Base-by-base conservation (phyloP, 2,329 filamentous ascomycete species). In the Scedosporium minutisporum region DNA sequence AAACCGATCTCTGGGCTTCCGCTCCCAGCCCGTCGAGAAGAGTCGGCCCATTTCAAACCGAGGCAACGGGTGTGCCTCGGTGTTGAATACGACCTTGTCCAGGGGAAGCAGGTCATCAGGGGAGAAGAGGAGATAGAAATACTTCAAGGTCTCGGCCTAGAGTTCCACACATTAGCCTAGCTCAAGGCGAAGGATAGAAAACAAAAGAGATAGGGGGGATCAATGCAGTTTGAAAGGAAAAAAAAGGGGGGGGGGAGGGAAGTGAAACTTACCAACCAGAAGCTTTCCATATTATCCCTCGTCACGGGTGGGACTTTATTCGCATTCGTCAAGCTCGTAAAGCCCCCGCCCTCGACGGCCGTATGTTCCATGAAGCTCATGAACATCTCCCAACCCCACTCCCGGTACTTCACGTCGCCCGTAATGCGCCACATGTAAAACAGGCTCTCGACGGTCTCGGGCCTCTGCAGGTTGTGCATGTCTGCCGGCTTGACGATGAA, bases 391-490 rank as follows among this genome's bases (percentile, higher is more conserved):
- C 95, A 99, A 14, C 95, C 95, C 93, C 93, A 97, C 69, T 97
- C 87, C 27, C 95, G 85, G 75, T 99, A 99, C 67, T 86, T 88
- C 46, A 84, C 80, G 65, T 99, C 93, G 27, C 90, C 91, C 0
- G 95, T 99, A 73, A 99, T 96, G 65, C 95, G 88, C 89, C 93
- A 99, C 92, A 99, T 96, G 78, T 97, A 96, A 71, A 99, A 93
- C 65, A 99, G 78, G 64, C 87, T 93, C 77, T 99, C 95, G n/a
- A 97, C 87, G 0, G 95, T 97, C 78, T 99, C 95, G 0, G 95
- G 95, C 38, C 95, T 85, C 75, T 97, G 95, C 41, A 99, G 81
- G 71, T 99, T 99, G 77, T 97, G 95, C 61, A 82, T 78, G 73
- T 99, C 95, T n/a, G 85, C 82, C n/a, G 78, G 68, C 71, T 96